Evolutionary conservation across 495 filamentous ascomycete species (phyloP), one percentile per base, ranked within the genome.

Genomic region (Talaromyces adpressus): DNA sequence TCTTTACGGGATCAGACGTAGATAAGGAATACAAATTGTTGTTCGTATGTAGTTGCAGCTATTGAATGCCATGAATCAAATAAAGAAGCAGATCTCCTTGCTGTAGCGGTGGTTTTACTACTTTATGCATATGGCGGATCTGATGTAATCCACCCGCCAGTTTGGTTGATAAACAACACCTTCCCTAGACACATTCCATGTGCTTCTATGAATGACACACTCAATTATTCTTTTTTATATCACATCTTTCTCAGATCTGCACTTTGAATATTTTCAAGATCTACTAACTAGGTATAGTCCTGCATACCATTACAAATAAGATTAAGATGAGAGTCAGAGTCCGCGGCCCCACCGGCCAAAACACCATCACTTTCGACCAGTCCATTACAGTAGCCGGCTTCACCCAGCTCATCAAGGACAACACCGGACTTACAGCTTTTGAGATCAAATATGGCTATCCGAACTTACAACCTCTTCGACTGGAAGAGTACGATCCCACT

Each of bases 371-470:
- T 11, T 73, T 94, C 22, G 76, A 84, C 25, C 87, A 90, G 32
- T 74, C 79, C 39, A 84, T 89, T 20, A 89, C 84, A 2, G 81
- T 94, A 27, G 71, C 74, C 30, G 85, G 89, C 58, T 82, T 97
- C 0, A 75, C 81, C 30, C 59, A 66, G 18, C 70, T 78, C 56
- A 89, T 91, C 62, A 72, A 71, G 29, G 75, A 84, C 59, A 79
- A 78, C 62, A 89, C 86, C 1, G 78, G 76, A 11, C 69, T 72
- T 63, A 69, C 53, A 63, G 62, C 62, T 30, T 91, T 93, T 66
- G 86, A 92, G 36, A 76, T 96, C 51, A 97, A 96, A 79, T 90
- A 87, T 71, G 92, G 93, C 20, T 98, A 91, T 72, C 94, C 94
- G 2, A 82, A 90, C 3, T 66, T 77, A 53, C 87, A 88, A 67